Evolutionary conservation across 192 early-diverging fungal genomes (phyloP).

Genomic region (Backusella luteola): DNA sequence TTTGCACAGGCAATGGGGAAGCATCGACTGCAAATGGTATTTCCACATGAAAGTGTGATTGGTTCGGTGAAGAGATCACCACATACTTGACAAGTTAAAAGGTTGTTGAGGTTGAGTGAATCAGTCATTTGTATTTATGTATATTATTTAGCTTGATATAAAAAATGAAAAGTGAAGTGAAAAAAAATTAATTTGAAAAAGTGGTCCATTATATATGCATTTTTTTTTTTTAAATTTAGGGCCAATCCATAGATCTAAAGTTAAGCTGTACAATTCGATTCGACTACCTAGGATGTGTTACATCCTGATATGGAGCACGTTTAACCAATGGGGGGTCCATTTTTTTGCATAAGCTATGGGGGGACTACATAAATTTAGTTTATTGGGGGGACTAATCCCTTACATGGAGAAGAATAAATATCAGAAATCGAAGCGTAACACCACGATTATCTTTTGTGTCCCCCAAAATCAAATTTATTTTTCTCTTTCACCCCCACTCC

Average conservation of each 20-base stretch:
- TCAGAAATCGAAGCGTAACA: background rate
- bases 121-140: background rate
- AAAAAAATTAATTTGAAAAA: background rate
- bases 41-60: slow-evolving; percentile 14
- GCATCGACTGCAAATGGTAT: slow-evolving; percentile 3
- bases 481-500: background rate
- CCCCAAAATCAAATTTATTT: background rate
- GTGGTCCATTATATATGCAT: background rate
- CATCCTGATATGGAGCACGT: background rate
- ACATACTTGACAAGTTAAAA: slow-evolving; percentile 13
- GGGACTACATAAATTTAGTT: slow-evolving; percentile 2
- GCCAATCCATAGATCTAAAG: background rate
- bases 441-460: background rate
- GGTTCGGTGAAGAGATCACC: background rate
- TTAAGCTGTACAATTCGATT: slow-evolving; percentile 5
- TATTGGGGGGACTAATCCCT: background rate
- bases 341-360: background rate
- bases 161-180: background rate
- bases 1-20: background rate
- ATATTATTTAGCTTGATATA: background rate
- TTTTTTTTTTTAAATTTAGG: background rate
- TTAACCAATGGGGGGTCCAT: background rate
- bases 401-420: background rate
- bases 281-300: background rate
- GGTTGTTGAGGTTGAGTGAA: background rate